Percentiles rank a stretch among this genome's conserved stretches.
Conservation (phyloP, 2,329 filamentous ascomycete species). For the Shiraia sp. region DNA sequence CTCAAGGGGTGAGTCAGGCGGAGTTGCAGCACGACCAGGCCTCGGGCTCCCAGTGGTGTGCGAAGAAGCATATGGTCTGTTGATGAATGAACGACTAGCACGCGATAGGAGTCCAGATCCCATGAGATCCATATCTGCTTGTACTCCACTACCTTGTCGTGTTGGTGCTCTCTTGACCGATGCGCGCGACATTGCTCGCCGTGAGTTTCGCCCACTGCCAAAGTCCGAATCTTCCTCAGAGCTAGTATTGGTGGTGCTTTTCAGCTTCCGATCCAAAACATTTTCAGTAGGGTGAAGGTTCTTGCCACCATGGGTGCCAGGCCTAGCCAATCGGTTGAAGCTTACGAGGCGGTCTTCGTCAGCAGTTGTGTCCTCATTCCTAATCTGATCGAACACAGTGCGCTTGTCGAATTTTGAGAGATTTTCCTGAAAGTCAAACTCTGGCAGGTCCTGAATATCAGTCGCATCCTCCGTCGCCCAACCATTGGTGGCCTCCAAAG, state of each 20-base stretch:
- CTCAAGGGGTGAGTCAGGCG: conserved; percentile 44
- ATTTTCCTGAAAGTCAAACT: conserved; percentile 90
- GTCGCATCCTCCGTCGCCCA: conserved; percentile 97
- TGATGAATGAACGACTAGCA: conserved; percentile 36
- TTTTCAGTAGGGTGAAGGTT: conserved; percentile 93
- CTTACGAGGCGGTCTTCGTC: conserved; percentile 88
- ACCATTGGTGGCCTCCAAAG: conserved; percentile 68
- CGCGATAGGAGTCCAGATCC: conserved; percentile 37
- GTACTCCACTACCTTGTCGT: conserved; percentile 46
- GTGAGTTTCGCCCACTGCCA: conserved; percentile 43
- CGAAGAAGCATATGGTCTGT: conserved; percentile 41
- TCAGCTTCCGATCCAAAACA: conserved; percentile 67
- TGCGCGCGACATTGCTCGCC: conserved; percentile 45
- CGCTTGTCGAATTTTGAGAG: conserved; percentile 95
- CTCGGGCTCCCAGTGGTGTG: conserved; percentile 43
- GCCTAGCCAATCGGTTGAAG: conserved; percentile 70
- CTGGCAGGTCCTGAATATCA: conserved; percentile 88
- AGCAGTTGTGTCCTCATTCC: conserved; percentile 84
- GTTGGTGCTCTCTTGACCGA: conserved; percentile 44
- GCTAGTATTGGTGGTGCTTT: conserved; percentile 39
- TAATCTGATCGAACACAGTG: conserved; percentile 87
- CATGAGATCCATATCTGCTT: conserved; percentile 41
- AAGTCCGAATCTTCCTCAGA: conserved; percentile 45
- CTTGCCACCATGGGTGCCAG: conserved; percentile 68
- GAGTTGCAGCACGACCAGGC: conserved; percentile 36